Evolutionary conservation across 2,329 filamentous ascomycete genomes (phyloP).

Genomic region (Harringtonia lauricola): DNA sequence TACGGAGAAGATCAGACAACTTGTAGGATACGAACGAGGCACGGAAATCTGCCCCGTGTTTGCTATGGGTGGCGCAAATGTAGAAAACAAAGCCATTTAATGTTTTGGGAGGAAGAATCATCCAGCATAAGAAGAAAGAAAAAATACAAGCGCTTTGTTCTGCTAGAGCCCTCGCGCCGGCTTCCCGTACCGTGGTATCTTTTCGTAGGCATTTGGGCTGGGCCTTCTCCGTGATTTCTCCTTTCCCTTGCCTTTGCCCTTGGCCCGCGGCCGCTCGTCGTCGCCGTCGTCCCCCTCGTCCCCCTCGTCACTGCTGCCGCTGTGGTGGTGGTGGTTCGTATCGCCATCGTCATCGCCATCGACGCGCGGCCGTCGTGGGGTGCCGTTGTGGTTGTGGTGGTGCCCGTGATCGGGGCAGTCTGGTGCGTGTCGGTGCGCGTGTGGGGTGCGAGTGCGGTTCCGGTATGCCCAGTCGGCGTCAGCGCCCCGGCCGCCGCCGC

Average conservation of each 20-base stretch:
- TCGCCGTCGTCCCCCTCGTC: constrained; percentile 16
- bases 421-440: constrained; percentile 19
- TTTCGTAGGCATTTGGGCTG: constrained; percentile 76
- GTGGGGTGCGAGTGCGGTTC: constrained; percentile 15
- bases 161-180: constrained; percentile 17
- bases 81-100: not conserved
- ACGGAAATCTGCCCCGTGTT: no score
- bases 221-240: constrained; percentile 42
- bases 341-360: no score
- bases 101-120: not conserved
- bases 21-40: no score
- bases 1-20: not conserved
- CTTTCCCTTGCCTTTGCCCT: constrained; percentile 17
- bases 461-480: constrained; percentile 13
- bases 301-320: constrained; percentile 21
- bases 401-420: constrained; percentile 22
- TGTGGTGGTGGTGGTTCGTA: constrained; percentile 27
- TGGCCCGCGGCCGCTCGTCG: not conserved
- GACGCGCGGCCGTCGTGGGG: no score
- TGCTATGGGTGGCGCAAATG: no score
- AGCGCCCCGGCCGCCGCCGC: constrained; percentile 14
- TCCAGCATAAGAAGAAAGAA: not conserved
- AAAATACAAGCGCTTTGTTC: not conserved
- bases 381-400: constrained; percentile 18
- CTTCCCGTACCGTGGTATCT: constrained; percentile 42